Percentiles rank a stretch among this genome's conserved stretches.
Evolutionary conservation across 2,329 filamentous ascomycete species (phyloP).

Genomic region (Neodidymelliopsis sp.): DNA sequence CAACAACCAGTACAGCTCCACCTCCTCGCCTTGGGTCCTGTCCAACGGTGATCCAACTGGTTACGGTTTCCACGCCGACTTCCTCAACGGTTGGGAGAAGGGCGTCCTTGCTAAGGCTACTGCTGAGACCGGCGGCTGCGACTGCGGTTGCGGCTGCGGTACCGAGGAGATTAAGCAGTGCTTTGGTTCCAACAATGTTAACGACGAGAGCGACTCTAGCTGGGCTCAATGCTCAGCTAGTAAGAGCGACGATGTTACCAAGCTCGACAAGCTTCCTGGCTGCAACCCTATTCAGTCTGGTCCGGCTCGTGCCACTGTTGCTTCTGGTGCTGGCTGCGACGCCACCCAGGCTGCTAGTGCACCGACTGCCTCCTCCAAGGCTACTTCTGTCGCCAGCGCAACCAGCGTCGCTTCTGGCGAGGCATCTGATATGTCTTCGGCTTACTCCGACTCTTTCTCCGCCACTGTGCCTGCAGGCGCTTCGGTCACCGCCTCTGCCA

Average conservation of each 20-base stretch:
- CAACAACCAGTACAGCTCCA: slow-evolving; percentile 41
- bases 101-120: slow-evolving; percentile 48
- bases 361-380: slow-evolving; percentile 9
- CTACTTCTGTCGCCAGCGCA: not conserved
- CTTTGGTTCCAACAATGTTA: slow-evolving; percentile 47
- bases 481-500: slow-evolving; percentile 13
- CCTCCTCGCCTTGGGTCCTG: slow-evolving; percentile 44
- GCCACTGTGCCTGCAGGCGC: slow-evolving; percentile 4
- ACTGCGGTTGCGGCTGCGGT: slow-evolving; percentile 49
- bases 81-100: slow-evolving; percentile 48
- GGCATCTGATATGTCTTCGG: slow-evolving; percentile 4
- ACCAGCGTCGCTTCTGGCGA: not conserved
- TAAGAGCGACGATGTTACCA: slow-evolving; percentile 20
- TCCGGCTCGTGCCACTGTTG: slow-evolving; percentile 39
- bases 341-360: slow-evolving; percentile 16
- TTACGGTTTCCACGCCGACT: slow-evolving; percentile 49
- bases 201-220: slow-evolving; percentile 38
- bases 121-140: slow-evolving; percentile 42
- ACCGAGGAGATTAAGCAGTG: slow-evolving; percentile 46
- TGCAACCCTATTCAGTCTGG: slow-evolving; percentile 51
- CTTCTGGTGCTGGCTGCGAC: slow-evolving; percentile 37
- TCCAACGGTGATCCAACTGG: slow-evolving; percentile 49
- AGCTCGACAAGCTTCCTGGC: slow-evolving; percentile 45
- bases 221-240: slow-evolving; percentile 40
- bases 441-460: slow-evolving; percentile 2